Evolutionary conservation across 768 basidiomycete species (phyloP).

Genomic region (Pisolithus marmoratus): DNA sequence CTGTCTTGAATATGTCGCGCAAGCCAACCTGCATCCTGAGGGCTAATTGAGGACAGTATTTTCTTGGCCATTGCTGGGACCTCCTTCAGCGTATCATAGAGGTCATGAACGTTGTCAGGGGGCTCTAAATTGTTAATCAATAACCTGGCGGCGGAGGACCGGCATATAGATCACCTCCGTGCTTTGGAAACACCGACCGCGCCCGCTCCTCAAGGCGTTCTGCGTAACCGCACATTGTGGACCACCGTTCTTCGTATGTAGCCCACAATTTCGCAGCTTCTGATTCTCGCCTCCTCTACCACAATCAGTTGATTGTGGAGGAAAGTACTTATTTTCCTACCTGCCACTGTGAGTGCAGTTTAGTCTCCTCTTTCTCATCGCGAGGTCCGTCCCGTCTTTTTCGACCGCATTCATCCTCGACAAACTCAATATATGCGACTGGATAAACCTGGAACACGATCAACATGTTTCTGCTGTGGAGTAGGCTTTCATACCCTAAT

Average conservation of each 20-base stretch:
- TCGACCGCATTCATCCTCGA: conserved; percentile 42
- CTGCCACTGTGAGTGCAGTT: conserved; percentile 61
- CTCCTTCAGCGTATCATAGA: conserved; percentile 59
- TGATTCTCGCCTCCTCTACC: conserved; percentile 51
- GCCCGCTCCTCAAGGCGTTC: conserved; percentile 60
- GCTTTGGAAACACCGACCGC: conserved; percentile 38
- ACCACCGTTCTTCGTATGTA: conserved; percentile 51
- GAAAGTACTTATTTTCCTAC: conserved; percentile 34
- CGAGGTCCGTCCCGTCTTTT: conserved; percentile 55
- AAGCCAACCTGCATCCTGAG: conserved; percentile 58
- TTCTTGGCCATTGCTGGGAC: conserved; percentile 41
- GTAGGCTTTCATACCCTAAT: conserved; percentile 43
- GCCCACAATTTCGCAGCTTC: conserved; percentile 54
- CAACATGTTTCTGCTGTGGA: not conserved
- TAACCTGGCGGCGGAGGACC: not conserved
- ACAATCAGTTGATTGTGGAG: not conserved
- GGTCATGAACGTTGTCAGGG: conserved; percentile 45
- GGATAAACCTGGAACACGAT: conserved; percentile 50
- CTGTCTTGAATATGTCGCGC: conserved; percentile 46
- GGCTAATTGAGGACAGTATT: conserved; percentile 37
- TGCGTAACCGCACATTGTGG: conserved; percentile 51
- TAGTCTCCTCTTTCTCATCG: conserved; percentile 63
- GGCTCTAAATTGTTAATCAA: conserved; percentile 5
- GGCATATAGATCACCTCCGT: conserved; percentile 33
- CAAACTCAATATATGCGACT: conserved; percentile 73